Evolutionary conservation across 2,329 filamentous ascomycete genomes (phyloP), one percentile per base, ranked within the genome.

Genomic region (Stagonosporopsis vannaccii): DNA sequence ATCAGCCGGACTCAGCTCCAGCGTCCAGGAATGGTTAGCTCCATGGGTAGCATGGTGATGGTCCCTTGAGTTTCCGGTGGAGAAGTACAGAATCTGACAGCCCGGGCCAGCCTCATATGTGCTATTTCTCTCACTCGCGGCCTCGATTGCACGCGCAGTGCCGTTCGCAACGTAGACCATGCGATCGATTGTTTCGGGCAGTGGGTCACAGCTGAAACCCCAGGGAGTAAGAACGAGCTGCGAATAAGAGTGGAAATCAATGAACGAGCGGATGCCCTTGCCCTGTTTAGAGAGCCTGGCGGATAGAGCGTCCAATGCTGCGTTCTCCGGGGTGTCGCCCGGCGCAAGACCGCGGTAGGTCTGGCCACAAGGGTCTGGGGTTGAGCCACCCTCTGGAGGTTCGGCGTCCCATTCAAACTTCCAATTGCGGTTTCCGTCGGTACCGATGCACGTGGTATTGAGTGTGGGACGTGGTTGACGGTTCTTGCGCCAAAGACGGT

Each of bases 211-310:
- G 2, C 80, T 72, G 39, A 76, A 74, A n/a, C 85, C 85, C 61
- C 85, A 88, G 0, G 78, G 82, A 12, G 83, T 80, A 51, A 85
- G 80, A 51, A 88, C 80, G 25, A 85, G 78, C 67, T 89, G 86
- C 22, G 81, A 82, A 69, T 87, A 89, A 0, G 82, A 81, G 74
- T 89, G 87, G 72, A 82, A 86, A 73, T 89, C 87, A 50, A 89
- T 82, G 68, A 82, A 89, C 0, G 87, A 79, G 63, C 84, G 83
- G 36, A 88, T 78, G 0, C 84, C 82, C 47, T 80, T 75, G 2
- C 62, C 63, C 8, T 66, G 66, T 1, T 73, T 69, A 1, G 62
- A 40, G 13, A 86, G 67, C 15, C 70, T 68, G 8, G 75, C 72
- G 11, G 82, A 75, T 36, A 81, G 79, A 2, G 72, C 69, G 8